Evolutionary conservation across 2,329 filamentous ascomycete species (phyloP).

Genomic region (Fusarium humuli): DNA sequence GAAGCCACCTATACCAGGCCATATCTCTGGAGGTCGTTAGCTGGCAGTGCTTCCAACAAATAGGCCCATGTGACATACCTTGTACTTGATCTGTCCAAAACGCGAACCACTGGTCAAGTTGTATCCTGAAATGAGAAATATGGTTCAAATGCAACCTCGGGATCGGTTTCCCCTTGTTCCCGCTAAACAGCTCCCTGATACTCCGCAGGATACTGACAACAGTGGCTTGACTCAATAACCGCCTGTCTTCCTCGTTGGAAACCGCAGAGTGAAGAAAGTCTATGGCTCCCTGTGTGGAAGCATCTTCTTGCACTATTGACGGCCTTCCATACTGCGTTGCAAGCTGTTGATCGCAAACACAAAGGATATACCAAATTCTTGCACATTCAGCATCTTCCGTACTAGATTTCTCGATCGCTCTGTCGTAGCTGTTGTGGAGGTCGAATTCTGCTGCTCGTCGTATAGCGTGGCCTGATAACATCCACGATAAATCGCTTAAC

Average conservation of each 20-base stretch:
- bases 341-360: conserved; percentile 71
- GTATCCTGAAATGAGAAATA: conserved; percentile 49
- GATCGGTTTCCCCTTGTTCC: conserved; percentile 65
- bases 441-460: conserved; percentile 62
- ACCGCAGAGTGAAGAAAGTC: conserved; percentile 63
- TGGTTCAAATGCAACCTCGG: conserved; percentile 65
- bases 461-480: conserved; percentile 66
- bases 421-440: conserved; percentile 56
- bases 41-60: accelerated
- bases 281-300: conserved; percentile 68
- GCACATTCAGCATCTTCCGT: conserved; percentile 64
- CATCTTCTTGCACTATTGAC: conserved; percentile 69
- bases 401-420: conserved; percentile 53
- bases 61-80: conserved; percentile 34
- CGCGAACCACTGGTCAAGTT: conserved; percentile 55
- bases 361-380: conserved; percentile 70
- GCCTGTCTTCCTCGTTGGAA: conserved; percentile 65
- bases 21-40: conserved; percentile 49
- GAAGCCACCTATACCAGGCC: conserved; percentile 53
- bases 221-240: conserved; percentile 68
- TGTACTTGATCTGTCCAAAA: conserved; percentile 52
- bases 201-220: conserved; percentile 68
- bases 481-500: conserved; percentile 72
- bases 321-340: conserved; percentile 71
- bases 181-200: conserved; percentile 67